Percentiles rank a stretch among this genome's conserved stretches.
Evolutionary conservation across 78 protist species (phyloP).

Genomic region (Dictyostelium intermedium): DNA sequence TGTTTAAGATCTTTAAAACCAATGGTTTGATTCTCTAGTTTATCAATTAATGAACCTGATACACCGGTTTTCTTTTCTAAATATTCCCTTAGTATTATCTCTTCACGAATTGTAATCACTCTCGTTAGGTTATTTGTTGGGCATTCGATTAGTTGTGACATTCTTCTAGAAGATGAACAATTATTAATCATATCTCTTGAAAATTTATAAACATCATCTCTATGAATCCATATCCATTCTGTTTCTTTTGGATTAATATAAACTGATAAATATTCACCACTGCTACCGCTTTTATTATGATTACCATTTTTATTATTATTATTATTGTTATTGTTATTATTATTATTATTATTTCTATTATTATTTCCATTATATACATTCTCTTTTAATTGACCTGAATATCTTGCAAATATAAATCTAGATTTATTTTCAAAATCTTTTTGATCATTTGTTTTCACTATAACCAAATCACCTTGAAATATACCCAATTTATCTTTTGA

Average conservation of each 20-base stretch:
- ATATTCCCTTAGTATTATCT: not conserved
- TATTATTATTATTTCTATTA: not conserved
- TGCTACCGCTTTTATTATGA: not conserved
- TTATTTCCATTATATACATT: not conserved
- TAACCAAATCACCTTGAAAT: slow-evolving; percentile 41
- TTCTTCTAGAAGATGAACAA: not conserved
- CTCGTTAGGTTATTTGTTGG: slow-evolving; percentile 10
- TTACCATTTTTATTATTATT: not conserved
- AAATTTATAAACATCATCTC: slow-evolving; percentile 43
- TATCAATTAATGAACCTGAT: not conserved
- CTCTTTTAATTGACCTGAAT: slow-evolving; percentile 30
- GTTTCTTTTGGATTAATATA: slow-evolving; percentile 48
- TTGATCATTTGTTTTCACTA: not conserved
- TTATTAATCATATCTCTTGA: slow-evolving; percentile 5
- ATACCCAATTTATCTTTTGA: not conserved
- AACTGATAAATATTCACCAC: slow-evolving; percentile 5
- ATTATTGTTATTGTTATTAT: not conserved
- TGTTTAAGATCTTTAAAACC: slow-evolving; percentile 17
- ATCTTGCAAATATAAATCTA: slow-evolving; percentile 33
- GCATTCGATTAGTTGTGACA: slow-evolving; percentile 32
- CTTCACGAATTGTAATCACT: slow-evolving; percentile 1
- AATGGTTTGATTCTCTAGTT: slow-evolving; percentile 11
- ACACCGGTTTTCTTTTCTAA: not conserved
- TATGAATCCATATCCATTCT: slow-evolving; percentile 43
- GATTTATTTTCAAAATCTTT: slow-evolving; percentile 4